Conservation (phyloP, 2,329 filamentous ascomycete species). For the Fusarium abutilonis region DNA sequence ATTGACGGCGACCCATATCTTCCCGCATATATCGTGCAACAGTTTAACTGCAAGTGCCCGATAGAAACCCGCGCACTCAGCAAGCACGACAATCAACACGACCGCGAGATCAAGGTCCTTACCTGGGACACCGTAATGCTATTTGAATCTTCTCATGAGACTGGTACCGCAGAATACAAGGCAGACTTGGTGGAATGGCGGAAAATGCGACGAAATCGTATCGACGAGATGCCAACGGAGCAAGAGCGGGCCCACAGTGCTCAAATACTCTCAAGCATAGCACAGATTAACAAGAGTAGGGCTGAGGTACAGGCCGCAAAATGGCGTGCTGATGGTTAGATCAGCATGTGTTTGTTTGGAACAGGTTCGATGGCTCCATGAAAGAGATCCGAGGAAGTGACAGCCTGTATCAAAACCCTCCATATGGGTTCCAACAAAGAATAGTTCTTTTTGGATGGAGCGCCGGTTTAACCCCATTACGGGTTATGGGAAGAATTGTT, state of each 20-base stretch:
- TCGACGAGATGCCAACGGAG: neutral
- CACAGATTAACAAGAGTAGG: neutral
- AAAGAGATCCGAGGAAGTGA: no score
- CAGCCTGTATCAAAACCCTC: no score
- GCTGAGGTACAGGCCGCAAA: neutral
- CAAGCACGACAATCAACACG: slow-evolving; percentile 4
- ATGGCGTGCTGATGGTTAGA: neutral
- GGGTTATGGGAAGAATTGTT: no score
- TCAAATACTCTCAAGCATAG: neutral
- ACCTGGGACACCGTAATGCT: slow-evolving; percentile 6
- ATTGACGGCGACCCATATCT: neutral
- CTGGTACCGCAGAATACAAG: neutral
- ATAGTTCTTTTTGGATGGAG: no score
- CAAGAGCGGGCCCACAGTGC: neutral
- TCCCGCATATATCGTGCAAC: slow-evolving; percentile 12
- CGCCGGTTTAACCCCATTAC: no score
- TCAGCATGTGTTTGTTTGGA: neutral
- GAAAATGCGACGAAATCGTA: slow-evolving; percentile 1
- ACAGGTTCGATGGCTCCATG: no score
- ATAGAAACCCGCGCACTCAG: neutral
- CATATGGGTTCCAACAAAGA: no score
- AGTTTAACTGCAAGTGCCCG: slow-evolving; percentile 6
- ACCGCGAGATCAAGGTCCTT: slow-evolving; percentile 8
- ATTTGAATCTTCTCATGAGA: neutral
- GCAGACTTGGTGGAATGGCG: slow-evolving; percentile 6